Conservation (phyloP, 1,139 yeast genomes). For the Hemisphaericaspora subhashii region DNA sequence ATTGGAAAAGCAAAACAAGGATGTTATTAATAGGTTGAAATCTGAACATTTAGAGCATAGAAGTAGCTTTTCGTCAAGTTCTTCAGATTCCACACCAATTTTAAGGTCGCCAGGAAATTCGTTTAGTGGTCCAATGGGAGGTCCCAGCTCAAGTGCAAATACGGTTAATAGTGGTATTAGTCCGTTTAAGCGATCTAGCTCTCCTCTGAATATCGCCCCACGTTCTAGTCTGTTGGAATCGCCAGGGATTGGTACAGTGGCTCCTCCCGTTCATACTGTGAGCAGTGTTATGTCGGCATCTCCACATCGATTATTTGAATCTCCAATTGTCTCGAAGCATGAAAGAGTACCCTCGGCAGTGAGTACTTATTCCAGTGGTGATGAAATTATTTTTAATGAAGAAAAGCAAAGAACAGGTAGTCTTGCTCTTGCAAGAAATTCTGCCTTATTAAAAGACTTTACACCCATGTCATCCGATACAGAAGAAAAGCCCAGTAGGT, state of each 20-base stretch:
- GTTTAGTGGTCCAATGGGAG: constrained; percentile 20
- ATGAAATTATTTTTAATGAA: constrained; percentile 21
- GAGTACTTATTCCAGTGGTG: constrained; percentile 39
- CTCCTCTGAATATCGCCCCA: constrained; percentile 23
- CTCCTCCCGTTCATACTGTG: constrained; percentile 2
- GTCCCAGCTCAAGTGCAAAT: constrained; percentile 17
- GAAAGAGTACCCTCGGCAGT: constrained; percentile 37
- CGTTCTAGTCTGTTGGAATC: constrained; percentile 16
- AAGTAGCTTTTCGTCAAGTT: constrained; percentile 40
- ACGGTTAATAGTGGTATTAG: constrained; percentile 15
- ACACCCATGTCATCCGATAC: constrained; percentile 72
- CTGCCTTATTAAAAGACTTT: constrained; percentile 19
- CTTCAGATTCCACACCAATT: constrained; percentile 41
- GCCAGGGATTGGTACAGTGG: constrained; percentile 11
- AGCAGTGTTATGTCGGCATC: constrained; percentile 26
- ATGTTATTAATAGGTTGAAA: constrained; percentile 81
- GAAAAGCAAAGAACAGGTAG: constrained; percentile 6
- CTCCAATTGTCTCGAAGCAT: constrained; percentile 27
- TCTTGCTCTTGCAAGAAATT: constrained; percentile 2
- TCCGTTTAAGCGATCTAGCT: constrained; percentile 42
- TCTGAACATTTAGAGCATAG: constrained; percentile 72
- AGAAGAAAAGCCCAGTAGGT: constrained; percentile 59
- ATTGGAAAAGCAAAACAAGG: constrained; percentile 90
- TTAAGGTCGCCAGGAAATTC: constrained; percentile 43
- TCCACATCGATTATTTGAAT: constrained; percentile 25